Evolutionary conservation across 2,329 filamentous ascomycete genomes (phyloP).

Genomic region (Fusarium globosum): DNA sequence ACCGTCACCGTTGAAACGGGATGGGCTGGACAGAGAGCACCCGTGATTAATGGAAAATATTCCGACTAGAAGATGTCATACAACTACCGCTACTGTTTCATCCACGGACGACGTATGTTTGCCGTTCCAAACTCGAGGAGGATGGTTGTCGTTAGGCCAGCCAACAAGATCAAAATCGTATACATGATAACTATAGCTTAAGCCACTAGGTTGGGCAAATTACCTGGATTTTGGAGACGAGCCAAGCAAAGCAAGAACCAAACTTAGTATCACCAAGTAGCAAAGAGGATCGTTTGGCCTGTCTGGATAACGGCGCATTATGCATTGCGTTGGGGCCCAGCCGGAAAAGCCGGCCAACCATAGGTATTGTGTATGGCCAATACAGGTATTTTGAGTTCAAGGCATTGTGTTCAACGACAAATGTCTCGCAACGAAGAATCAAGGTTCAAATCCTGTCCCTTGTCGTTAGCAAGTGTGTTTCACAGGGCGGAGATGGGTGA

Average conservation of each 20-base stretch:
- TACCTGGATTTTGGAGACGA: background rate
- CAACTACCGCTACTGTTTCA: conserved; percentile 1
- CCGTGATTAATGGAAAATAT: background rate
- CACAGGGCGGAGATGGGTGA: conserved; percentile 6
- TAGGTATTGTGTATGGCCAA: conserved; percentile 3
- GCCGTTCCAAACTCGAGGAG: background rate
- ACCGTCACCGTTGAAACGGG: background rate
- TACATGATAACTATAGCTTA: background rate
- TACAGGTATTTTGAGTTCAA: conserved; percentile 31
- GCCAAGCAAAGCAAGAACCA: background rate
- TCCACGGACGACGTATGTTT: background rate
- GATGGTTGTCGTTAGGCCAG: background rate
- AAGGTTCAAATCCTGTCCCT: conserved; percentile 7
- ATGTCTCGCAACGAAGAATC: conserved; percentile 2
- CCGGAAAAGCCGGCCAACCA: conserved; percentile 24
- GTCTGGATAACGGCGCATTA: conserved; percentile 3
- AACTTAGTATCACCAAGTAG: conserved; percentile 4
- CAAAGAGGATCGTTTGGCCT: conserved; percentile 1
- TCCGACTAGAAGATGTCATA: background rate
- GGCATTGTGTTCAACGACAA: background rate
- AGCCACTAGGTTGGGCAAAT: background rate
- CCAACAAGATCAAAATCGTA: background rate
- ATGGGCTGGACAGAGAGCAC: background rate
- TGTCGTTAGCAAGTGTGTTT: conserved; percentile 1
- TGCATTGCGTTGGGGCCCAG: conserved; percentile 11